These are phyloP conservation scores for Pseudogymnoascus sp. DNA, from an alignment of 2,329 filamentous ascomycete species.

Conservation along the genomic window DNA sequence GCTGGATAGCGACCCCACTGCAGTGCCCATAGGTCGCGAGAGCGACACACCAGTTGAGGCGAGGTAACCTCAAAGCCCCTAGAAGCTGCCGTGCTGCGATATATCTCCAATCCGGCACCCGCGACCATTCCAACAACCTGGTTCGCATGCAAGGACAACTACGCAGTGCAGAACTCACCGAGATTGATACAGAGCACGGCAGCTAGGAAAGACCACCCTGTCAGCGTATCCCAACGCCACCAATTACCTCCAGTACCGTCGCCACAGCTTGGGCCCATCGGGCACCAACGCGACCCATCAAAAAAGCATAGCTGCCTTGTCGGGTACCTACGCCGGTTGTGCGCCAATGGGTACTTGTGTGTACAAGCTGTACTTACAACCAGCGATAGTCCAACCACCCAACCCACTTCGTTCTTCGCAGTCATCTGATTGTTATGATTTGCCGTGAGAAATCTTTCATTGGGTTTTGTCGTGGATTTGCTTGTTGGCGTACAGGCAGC, in stretches of 20 bases:
- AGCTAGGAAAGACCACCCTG: background rate
- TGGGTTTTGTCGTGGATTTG: background rate
- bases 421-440: background rate
- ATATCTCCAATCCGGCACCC: background rate
- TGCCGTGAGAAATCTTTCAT: background rate
- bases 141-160: background rate
- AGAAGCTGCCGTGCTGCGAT: background rate
- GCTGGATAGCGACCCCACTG: background rate
- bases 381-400: background rate
- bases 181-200: background rate
- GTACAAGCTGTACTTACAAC: background rate
- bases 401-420: background rate
- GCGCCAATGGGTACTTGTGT: background rate
- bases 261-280: background rate
- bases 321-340: background rate
- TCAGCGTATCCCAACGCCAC: background rate
- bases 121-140: background rate
- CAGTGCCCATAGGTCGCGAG: background rate
- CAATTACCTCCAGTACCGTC: background rate
- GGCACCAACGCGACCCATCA: background rate
- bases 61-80: background rate
- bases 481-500: background rate
- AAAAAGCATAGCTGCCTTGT: constrained; percentile 2
- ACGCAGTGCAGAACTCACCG: background rate
- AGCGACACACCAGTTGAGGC: background rate